phyloP scores from a whole-genome alignment of 805 yeast genomes.

The Candida xiaguanensis region DNA sequence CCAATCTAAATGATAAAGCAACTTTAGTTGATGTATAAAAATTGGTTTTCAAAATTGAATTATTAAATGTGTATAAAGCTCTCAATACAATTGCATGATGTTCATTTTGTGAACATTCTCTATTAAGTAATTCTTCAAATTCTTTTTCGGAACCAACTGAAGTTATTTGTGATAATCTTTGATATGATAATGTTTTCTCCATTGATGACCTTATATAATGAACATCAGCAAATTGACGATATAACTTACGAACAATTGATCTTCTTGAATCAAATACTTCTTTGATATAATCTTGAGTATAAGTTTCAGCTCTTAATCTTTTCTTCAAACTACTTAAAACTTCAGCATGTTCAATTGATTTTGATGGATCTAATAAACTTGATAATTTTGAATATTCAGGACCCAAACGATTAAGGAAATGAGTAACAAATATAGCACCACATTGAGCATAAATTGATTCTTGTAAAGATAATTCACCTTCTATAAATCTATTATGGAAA shows the following conservation, averaged over 20 bases:
- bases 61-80: conserved; percentile 81
- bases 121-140: conserved; percentile 61
- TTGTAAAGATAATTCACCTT: conserved; percentile 81
- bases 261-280: conserved; percentile 70
- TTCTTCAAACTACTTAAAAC: conserved; percentile 77
- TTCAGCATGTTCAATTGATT: conserved; percentile 67
- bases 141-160: conserved; percentile 74
- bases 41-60: conserved; percentile 86
- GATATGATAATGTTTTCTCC: conserved; percentile 81
- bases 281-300: conserved; percentile 77
- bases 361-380: conserved; percentile 57
- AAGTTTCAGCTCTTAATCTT: conserved; percentile 89
- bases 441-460: conserved; percentile 94
- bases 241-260: conserved; percentile 73
- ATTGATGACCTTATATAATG: conserved; percentile 74
- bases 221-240: conserved; percentile 85
- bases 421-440: conserved; percentile 88
- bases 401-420: conserved; percentile 91
- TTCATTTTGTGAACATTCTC: conserved; percentile 77
- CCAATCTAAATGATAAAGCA: conserved; percentile 87
- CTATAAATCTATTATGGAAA: conserved; percentile 69
- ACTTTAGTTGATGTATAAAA: conserved; percentile 92
- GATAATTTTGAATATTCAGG: conserved; percentile 76
- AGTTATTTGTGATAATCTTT: conserved; percentile 73
- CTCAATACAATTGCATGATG: conserved; percentile 73